A percentile compares a stretch with the other conserved stretches of the same genome.
Evolutionary conservation across 306 rosid genomes (phyloP).

Genomic region (Amphicarpaea edgeworthii): DNA sequence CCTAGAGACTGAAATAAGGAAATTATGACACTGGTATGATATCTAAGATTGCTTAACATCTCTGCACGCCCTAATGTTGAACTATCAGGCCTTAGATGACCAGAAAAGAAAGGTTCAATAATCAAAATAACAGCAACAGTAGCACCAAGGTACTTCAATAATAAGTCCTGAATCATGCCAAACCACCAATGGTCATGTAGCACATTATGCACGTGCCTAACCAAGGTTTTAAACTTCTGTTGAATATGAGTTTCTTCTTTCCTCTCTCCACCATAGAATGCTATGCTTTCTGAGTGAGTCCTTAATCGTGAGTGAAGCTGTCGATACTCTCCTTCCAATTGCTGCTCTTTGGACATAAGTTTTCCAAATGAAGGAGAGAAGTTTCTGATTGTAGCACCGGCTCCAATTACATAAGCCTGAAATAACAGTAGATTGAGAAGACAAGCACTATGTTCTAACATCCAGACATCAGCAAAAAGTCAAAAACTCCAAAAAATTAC

Average conservation of each 20-base stretch:
- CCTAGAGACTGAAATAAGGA: slow-evolving; percentile 96
- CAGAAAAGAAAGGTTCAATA: slow-evolving; percentile 97
- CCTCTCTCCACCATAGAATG: slow-evolving; percentile 94
- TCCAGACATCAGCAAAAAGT: slow-evolving; percentile 41
- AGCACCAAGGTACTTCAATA: slow-evolving; percentile 97
- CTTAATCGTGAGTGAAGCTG: slow-evolving; percentile 95
- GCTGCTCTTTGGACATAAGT: slow-evolving; percentile 92
- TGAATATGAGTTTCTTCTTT: slow-evolving; percentile 92
- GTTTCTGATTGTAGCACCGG: slow-evolving; percentile 82
- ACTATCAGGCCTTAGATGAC: slow-evolving; percentile 87
- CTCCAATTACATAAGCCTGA: slow-evolving; percentile 93
- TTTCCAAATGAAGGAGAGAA: slow-evolving; percentile 97
- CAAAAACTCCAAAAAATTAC: slow-evolving; percentile 16
- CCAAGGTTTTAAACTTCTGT: slow-evolving; percentile 74
- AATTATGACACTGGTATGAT: slow-evolving; percentile 96
- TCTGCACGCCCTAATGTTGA: slow-evolving; percentile 99
- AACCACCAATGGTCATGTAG: slow-evolving; percentile 99
- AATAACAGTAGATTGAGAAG: slow-evolving; percentile 50
- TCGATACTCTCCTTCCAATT: slow-evolving; percentile 97
- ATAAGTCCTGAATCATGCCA: slow-evolving; percentile 98
- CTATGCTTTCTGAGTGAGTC: slow-evolving; percentile 97
- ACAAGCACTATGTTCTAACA: slow-evolving; percentile 32
- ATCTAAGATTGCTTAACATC: slow-evolving; percentile 99
- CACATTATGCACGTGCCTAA: slow-evolving; percentile 71
- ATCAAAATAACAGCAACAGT: slow-evolving; percentile 95